Evolutionary conservation across 2,329 filamentous ascomycete genomes (phyloP).

Genomic region (Fusarium odoratissimum): DNA sequence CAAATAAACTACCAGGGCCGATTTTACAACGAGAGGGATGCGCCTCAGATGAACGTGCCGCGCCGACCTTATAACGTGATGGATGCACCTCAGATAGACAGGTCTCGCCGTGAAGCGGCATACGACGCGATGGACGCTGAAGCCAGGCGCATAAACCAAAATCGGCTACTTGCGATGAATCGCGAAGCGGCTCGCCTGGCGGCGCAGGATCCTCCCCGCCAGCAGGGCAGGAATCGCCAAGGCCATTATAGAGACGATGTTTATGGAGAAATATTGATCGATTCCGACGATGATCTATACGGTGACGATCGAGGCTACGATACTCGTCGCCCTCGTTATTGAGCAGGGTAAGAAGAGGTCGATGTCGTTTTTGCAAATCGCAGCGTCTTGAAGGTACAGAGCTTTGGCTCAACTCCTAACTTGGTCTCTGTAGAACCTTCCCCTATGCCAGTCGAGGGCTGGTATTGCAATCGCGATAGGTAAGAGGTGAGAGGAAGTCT

Average conservation of each 20-base stretch:
- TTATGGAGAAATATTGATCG: not conserved
- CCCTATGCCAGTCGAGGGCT: not conserved
- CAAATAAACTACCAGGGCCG: too few species aligned
- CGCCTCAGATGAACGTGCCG: not conserved
- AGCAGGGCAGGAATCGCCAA: not conserved
- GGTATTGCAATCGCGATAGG: not conserved
- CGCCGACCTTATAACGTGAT: not conserved
- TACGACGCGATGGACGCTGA: not conserved
- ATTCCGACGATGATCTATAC: not conserved
- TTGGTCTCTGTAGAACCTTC: not conserved
- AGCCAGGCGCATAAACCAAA: not conserved
- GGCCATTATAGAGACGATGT: too few species aligned
- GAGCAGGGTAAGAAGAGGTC: not conserved
- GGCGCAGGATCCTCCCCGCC: not conserved
- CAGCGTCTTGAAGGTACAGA: not conserved
- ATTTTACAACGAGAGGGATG: not conserved
- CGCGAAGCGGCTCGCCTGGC: not conserved
- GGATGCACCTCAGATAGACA: not conserved
- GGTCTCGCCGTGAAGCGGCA: not conserved
- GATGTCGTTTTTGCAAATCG: not conserved
- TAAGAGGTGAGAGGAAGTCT: fast-evolving
- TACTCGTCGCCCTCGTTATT: not conserved
- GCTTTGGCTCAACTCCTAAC: not conserved
- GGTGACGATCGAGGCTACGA: not conserved
- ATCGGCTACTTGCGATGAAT: not conserved